Percentiles rank a stretch among this genome's conserved stretches.
Evolutionary conservation across 2,329 filamentous ascomycete genomes (phyloP).

Genomic region (Phialocephala subalpina): DNA sequence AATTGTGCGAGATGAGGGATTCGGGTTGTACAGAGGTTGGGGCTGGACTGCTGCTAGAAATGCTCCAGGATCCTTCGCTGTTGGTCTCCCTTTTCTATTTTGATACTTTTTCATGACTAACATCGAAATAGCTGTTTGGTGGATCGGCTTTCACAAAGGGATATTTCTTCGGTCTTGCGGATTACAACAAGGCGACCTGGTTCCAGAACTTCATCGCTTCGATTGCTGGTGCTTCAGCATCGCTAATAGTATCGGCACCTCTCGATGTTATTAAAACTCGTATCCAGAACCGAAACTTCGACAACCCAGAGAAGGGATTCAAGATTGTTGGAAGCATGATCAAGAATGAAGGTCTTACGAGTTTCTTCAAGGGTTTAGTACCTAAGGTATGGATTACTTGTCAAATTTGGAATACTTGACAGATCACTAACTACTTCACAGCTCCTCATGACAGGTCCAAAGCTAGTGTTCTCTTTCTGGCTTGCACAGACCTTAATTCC

Average conservation of each 20-base stretch:
- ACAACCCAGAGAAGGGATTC: slow-evolving; percentile 95
- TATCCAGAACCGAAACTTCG: slow-evolving; percentile 98
- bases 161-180: slow-evolving; percentile 86
- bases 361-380: slow-evolving; percentile 97
- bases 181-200: slow-evolving; percentile 97
- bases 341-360: slow-evolving; percentile 82
- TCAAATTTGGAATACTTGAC: not conserved
- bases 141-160: slow-evolving; percentile 98
- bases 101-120: slow-evolving; percentile 19
- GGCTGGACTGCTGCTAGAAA: slow-evolving; percentile 98
- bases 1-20: slow-evolving; percentile 93
- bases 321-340: slow-evolving; percentile 92
- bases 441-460: slow-evolving; percentile 98
- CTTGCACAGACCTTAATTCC: slow-evolving; percentile 97
- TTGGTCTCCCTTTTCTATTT: slow-evolving; percentile 55
- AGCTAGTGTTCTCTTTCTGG: slow-evolving; percentile 99
- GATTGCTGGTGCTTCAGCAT: slow-evolving; percentile 92
- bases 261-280: slow-evolving; percentile 98
- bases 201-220: slow-evolving; percentile 97
- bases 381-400: slow-evolving; percentile 71
- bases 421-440: slow-evolving; percentile 41
- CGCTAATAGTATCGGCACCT: slow-evolving; percentile 94
- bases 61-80: slow-evolving; percentile 94
- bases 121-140: slow-evolving; percentile 78
- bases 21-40: slow-evolving; percentile 94